These are phyloP conservation scores for Lactifluus pinguis DNA, from an alignment of 768 basidiomycete genomes.

Conservation along the genomic window DNA sequence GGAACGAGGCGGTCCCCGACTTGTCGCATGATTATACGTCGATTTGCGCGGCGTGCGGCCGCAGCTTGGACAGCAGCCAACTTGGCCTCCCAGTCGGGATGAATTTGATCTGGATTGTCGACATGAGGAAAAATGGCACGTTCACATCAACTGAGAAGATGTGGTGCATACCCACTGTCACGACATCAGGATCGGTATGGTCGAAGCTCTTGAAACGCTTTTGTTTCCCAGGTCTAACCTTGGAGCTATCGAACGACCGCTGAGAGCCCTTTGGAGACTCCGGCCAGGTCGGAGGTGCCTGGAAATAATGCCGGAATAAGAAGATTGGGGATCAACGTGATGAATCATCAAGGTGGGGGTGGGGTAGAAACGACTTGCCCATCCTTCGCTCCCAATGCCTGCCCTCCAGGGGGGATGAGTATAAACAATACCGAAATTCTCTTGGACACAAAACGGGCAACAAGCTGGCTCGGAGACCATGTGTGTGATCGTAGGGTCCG, in stretches of 20 bases:
- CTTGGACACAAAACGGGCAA: conserved; percentile 96
- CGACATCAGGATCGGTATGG: conserved; percentile 80
- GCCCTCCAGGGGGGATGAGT: conserved; percentile 71
- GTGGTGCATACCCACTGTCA: conserved; percentile 65
- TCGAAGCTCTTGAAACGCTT: conserved; percentile 84
- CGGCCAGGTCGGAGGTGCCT: conserved; percentile 35
- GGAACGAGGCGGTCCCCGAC: conserved; percentile 96
- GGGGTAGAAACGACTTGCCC: conserved; percentile 35
- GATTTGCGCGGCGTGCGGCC: conserved; percentile 91
- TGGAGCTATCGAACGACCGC: conserved; percentile 26
- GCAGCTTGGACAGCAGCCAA: conserved; percentile 88
- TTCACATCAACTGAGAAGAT: neutral
- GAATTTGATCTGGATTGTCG: conserved; percentile 69
- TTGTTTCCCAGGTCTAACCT: conserved; percentile 30
- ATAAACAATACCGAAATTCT: conserved; percentile 93
- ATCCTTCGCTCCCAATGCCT: conserved; percentile 68
- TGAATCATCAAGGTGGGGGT: conserved; percentile 12
- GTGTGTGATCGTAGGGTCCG: conserved; percentile 90
- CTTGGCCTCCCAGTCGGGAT: conserved; percentile 97
- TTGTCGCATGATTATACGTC: conserved; percentile 96
- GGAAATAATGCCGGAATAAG: neutral
- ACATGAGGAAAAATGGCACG: conserved; percentile 9
- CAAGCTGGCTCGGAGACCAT: conserved; percentile 94
- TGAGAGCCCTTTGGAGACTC: conserved; percentile 44
- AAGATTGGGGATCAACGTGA: neutral